These are phyloP conservation scores for Salvia hispanica DNA, from an alignment of 257 asterid genomes.

Conservation along the genomic window DNA sequence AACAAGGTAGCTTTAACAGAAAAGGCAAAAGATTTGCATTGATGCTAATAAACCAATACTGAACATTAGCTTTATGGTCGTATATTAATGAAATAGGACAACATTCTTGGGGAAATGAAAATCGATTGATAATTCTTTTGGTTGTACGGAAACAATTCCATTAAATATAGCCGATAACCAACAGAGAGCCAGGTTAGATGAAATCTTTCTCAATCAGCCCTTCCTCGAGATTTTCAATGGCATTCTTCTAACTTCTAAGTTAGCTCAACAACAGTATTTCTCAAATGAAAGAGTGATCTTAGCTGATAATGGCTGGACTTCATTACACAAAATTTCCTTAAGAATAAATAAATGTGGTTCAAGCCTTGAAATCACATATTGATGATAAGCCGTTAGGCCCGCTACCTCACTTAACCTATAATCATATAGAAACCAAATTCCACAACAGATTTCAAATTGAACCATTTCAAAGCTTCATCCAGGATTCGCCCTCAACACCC, in stretches of 20 bases:
- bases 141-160: constrained; percentile 3
- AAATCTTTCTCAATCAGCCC: constrained; percentile 9
- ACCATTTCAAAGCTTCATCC: constrained; percentile 29
- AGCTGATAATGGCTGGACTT: constrained; percentile 14
- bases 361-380: constrained; percentile 1
- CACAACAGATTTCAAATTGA: constrained; percentile 23
- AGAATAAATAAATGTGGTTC: constrained; percentile 13
- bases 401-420: constrained; percentile 14
- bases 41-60: background rate
- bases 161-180: constrained; percentile 20
- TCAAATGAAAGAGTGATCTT: background rate
- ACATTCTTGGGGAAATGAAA: background rate
- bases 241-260: constrained; percentile 19
- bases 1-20: background rate
- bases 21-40: background rate
- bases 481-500: constrained; percentile 24
- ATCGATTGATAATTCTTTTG: background rate
- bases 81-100: background rate
- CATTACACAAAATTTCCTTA: constrained; percentile 6
- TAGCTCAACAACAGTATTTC: constrained; percentile 9
- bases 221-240: constrained; percentile 11
- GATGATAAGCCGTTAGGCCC: background rate
- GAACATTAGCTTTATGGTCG: constrained; percentile 1
- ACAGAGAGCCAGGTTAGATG: background rate
- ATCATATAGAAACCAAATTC: constrained; percentile 21